These are phyloP conservation scores for Plasmodium vivax DNA, from an alignment of 169 alveolate genomes.

Conservation along the genomic window DNA sequence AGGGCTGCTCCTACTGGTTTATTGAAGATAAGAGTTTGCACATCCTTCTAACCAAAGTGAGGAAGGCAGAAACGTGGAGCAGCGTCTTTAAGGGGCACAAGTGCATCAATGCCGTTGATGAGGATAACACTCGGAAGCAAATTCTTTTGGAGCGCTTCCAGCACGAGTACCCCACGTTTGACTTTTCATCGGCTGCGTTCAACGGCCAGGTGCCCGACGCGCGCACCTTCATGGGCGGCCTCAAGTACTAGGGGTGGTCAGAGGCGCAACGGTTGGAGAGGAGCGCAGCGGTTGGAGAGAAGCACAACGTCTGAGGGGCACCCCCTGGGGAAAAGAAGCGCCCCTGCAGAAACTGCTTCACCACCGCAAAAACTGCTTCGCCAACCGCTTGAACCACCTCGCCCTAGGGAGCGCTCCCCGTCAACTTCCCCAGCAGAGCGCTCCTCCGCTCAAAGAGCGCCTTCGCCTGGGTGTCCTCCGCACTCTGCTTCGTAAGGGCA, in stretches of 20 bases:
- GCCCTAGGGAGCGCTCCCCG: neutral
- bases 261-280: too few species aligned
- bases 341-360: too few species aligned
- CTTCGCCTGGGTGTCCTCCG: conserved; percentile 79
- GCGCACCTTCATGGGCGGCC: conserved; percentile 82
- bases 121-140: conserved; percentile 77
- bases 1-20: conserved; percentile 70
- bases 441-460: conserved; percentile 71
- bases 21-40: conserved; percentile 70
- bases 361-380: too few species aligned
- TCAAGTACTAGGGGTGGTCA: neutral
- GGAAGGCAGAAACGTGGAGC: conserved; percentile 64
- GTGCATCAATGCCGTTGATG: conserved; percentile 52
- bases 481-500: conserved; percentile 79
- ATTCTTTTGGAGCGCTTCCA: conserved; percentile 84
- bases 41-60: conserved; percentile 57
- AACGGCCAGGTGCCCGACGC: conserved; percentile 87
- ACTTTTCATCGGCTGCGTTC: conserved; percentile 82
- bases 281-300: too few species aligned
- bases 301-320: neutral
- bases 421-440: conserved; percentile 37
- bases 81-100: conserved; percentile 72
- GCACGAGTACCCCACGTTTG: conserved; percentile 84
- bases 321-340: neutral
- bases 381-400: neutral